Evolutionary conservation across 2,329 filamentous ascomycete genomes (phyloP), one percentile per base, ranked within the genome.

Genomic region (Exophiala viscosa): DNA sequence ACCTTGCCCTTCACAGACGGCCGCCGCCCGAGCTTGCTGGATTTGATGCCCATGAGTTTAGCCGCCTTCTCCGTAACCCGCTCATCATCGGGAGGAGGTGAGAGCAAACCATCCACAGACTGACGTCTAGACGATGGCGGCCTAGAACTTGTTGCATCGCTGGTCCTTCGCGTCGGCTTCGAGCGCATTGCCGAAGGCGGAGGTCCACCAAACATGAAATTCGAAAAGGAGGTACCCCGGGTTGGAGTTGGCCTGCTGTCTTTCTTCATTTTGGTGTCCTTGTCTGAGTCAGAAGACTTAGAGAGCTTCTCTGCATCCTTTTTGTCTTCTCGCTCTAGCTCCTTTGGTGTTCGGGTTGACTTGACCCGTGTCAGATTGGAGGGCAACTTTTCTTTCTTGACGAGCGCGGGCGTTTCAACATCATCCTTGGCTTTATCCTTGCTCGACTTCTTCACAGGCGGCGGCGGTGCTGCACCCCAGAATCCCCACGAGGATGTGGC

Each of bases 1-100:
- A 64, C 65, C 48, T 75, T 82, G 50, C 79, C 78, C 66, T 80
- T 73, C 62, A 73, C 69, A 64, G 79, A 76, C 58, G 73, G 73
- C 55, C 72, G 74, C 45, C 74, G 74, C 10, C 74, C 73, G 39
- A 73, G 74, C 60, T 75, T 76, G 23, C 73, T 67, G 51, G 69
- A 70, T 55, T 69, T 74, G 54, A 81, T 70, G 61, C 73, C 90
- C 82, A 93, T 82, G 47, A 92, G 71, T 69, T 85, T 90, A 31
- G 88, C 88, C 23, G 88, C 89, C 69, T 95, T 95, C 41, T 83
- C 79, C 6, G 85, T 79, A 65, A 89, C 79, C 46, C 82, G 77
- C 38, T 77, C 73, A 31, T 86, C 82, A 28, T 90, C 88, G 2
- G 86, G 83, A 7, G 88, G 86, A 3, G 88, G 87, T 15, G 87